phyloP scores from a whole-genome alignment of 2,329 filamentous ascomycete species.

The Blastomyces percursus region DNA sequence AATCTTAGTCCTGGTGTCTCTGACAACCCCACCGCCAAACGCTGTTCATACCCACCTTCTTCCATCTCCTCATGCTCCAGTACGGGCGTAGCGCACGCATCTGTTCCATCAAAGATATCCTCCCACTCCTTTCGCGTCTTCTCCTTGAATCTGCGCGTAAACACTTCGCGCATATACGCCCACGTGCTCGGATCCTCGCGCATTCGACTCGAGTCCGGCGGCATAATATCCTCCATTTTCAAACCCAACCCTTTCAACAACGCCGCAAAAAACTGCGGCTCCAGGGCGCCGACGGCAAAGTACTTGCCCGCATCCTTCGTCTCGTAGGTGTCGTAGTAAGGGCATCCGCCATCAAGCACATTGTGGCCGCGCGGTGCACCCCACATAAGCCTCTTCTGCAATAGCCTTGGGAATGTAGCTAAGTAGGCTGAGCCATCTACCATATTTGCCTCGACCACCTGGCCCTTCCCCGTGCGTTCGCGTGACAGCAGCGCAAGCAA shows the following conservation, averaged over 20 bases:
- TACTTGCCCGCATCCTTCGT: conserved; percentile 61
- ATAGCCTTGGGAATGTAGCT: conserved; percentile 63
- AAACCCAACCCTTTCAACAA: conserved; percentile 59
- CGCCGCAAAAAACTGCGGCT: conserved; percentile 69
- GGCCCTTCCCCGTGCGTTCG: conserved; percentile 55
- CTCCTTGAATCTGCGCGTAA: conserved; percentile 53
- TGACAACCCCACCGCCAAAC: conserved; percentile 43
- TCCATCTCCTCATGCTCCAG: conserved; percentile 64
- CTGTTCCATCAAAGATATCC: conserved; percentile 71
- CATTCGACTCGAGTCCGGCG: conserved; percentile 38
- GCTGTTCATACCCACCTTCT: conserved; percentile 39
- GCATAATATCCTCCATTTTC: conserved; percentile 33
- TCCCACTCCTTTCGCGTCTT: conserved; percentile 76
- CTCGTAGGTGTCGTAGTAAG: conserved; percentile 83
- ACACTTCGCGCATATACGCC: conserved; percentile 52
- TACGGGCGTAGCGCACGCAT: conserved; percentile 88
- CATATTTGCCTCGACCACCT: conserved; percentile 95
- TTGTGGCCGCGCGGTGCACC: conserved; percentile 58
- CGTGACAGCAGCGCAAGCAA: conserved; percentile 65
- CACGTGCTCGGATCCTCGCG: conserved; percentile 54
- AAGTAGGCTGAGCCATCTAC: conserved; percentile 79
- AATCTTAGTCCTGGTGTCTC: conserved; percentile 56
- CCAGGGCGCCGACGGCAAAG: conserved; percentile 82
- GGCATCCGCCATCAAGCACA: conserved; percentile 69
- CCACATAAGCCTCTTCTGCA: conserved; percentile 54